A percentile compares a stretch with the other conserved stretches of the same genome.
These are phyloP conservation scores for Geum urbanum DNA, from an alignment of 306 rosid species.

Conservation along the genomic window DNA sequence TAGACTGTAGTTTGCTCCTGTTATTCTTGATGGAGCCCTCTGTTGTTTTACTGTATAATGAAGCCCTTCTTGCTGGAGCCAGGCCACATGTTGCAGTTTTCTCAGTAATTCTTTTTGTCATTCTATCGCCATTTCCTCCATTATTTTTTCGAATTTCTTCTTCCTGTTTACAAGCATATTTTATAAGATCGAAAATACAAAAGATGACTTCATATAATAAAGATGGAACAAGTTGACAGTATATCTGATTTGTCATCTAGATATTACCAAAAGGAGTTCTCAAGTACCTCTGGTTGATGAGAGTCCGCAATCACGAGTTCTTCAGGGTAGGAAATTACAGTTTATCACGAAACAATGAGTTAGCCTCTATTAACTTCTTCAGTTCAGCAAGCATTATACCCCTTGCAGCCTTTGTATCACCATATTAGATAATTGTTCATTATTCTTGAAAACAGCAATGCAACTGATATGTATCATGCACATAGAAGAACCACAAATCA, in stretches of 20 bases:
- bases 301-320: slow-evolving; percentile 92
- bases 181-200: slow-evolving; percentile 10
- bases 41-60: slow-evolving; percentile 30
- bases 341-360: slow-evolving; percentile 95
- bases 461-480: too few relatives aligned
- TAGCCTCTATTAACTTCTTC: slow-evolving; percentile 94
- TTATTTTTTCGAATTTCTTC: slow-evolving; percentile 54
- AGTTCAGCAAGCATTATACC: too few relatives aligned
- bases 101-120: slow-evolving; percentile 65
- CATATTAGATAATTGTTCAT: too few relatives aligned
- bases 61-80: slow-evolving; percentile 34
- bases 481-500: too few relatives aligned
- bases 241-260: slow-evolving; percentile 9
- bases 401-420: too few relatives aligned
- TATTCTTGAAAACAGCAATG: too few relatives aligned
- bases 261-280: slow-evolving; percentile 26
- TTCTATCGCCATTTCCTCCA: slow-evolving; percentile 46
- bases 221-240: slow-evolving; percentile 2
- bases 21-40: slow-evolving; percentile 35
- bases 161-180: slow-evolving; percentile 41
- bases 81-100: slow-evolving; percentile 48
- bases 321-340: slow-evolving; percentile 94
- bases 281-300: slow-evolving; percentile 90
- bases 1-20: slow-evolving; percentile 37
- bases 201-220: not conserved